Evolutionary conservation across 2,329 filamentous ascomycete genomes (phyloP).

Genomic region (Neofusicoccum sp.): DNA sequence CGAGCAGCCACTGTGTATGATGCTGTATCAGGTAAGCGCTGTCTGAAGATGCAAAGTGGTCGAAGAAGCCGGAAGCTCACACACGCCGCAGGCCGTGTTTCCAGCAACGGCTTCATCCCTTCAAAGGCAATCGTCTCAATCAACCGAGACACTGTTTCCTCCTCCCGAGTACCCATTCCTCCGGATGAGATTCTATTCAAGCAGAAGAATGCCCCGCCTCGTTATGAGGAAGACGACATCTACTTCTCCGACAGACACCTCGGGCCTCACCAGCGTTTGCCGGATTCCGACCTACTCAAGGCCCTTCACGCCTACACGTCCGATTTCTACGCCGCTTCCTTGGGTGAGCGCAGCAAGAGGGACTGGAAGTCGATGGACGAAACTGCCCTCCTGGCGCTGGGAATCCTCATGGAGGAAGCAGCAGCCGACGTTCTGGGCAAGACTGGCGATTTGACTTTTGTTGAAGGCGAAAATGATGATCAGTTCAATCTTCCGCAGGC

Average conservation of each 20-base stretch:
- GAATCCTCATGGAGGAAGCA: slow-evolving; percentile 72
- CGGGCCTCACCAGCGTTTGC: slow-evolving; percentile 55
- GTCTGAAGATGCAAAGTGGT: background rate
- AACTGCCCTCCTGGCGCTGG: slow-evolving; percentile 72
- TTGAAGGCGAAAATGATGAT: slow-evolving; percentile 50
- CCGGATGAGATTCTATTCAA: slow-evolving; percentile 73
- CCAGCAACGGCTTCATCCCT: slow-evolving; percentile 43
- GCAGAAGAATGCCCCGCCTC: slow-evolving; percentile 60
- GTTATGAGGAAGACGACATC: slow-evolving; percentile 69
- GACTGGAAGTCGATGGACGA: slow-evolving; percentile 69
- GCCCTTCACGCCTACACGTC: slow-evolving; percentile 67
- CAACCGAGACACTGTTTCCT: slow-evolving; percentile 26
- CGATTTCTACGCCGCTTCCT: slow-evolving; percentile 56
- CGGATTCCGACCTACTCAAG: slow-evolving; percentile 68
- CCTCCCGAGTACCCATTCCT: slow-evolving; percentile 46
- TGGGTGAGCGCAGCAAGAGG: slow-evolving; percentile 23
- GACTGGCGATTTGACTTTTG: slow-evolving; percentile 69
- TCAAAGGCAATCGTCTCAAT: slow-evolving; percentile 33
- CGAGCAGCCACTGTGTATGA: slow-evolving; percentile 64
- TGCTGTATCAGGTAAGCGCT: slow-evolving; percentile 55
- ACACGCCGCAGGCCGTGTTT: slow-evolving; percentile 49
- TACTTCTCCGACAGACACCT: slow-evolving; percentile 64
- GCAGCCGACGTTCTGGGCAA: slow-evolving; percentile 60
- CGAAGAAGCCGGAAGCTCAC: background rate
- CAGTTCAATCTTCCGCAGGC: background rate